Base-by-base conservation (phyloP, 1,139 yeast species). In the Yamadazyma mexicana region DNA sequence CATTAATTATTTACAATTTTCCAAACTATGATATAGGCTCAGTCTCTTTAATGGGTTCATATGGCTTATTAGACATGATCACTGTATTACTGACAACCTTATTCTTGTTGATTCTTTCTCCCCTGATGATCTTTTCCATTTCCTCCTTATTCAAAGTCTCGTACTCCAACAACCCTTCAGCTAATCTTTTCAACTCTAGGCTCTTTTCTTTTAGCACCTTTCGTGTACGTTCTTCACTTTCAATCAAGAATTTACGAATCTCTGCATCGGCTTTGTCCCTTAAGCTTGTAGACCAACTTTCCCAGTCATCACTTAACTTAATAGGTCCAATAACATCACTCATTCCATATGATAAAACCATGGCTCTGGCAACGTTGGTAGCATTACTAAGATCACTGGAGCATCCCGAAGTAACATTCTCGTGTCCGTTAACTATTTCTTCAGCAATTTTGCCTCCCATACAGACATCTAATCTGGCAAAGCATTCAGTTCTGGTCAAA, bases 381-480 rank as follows among this genome's bases (percentile, higher is more conserved):
- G 98, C 99, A 52, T 77, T 81, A 48, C 86, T 79, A 52, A 92
- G 75, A 64, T 92, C 99, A 12, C 94, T 83, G 1, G 95, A 85
- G 66, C 98, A 91, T 7, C 97, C 97, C 51, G 92, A 81, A 1
- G 98, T 92, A 14, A 94, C 96, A 58, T 91, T 87, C 42, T 88
- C 96, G 34, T 81, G 76, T 2, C 98, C 98, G 58, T 87, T 87
- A 35, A 87, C 75, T 73, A 88, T 72, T 61, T 91, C 97, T 68
- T 92, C 99, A 24, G 98, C 98, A 45, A 91, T 83, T 62, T 91
- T 91, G 46, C 99, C 99, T 45, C 98, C 99, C 98, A 92, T 92
- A 61, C 96, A 89, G 38, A 92, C 98, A 61, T 92, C 98, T 50
- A 92, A 68, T 49, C 95, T 73, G 0, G 98, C 97, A 49, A 85